A percentile compares a stretch with the other conserved stretches of the same genome.
Evolutionary conservation across 2,329 filamentous ascomycete genomes (phyloP).

Genomic region (Aspergillus ustus): DNA sequence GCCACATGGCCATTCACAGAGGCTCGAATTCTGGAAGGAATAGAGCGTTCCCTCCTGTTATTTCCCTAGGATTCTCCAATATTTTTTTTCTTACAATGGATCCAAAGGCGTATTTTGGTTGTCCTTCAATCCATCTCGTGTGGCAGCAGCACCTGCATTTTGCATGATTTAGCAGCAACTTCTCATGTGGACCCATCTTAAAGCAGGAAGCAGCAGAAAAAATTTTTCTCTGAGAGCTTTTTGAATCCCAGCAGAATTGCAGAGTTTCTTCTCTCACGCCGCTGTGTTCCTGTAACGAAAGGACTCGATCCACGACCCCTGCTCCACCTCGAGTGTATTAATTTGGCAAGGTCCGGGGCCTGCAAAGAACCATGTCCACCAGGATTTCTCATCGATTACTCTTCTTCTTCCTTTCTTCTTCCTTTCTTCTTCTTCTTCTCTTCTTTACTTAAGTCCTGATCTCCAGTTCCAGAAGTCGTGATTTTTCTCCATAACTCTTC

Average conservation of each 20-base stretch:
- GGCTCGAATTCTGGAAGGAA: slow-evolving; percentile 15
- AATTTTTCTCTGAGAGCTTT: slow-evolving; percentile 11
- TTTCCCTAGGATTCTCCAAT: slow-evolving; percentile 13
- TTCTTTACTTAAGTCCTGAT: slow-evolving; percentile 10
- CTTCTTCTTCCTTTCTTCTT: slow-evolving; percentile 19
- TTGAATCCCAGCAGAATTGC: slow-evolving; percentile 14
- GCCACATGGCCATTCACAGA: slow-evolving; percentile 33
- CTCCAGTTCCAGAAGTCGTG: slow-evolving; percentile 12
- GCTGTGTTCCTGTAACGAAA: slow-evolving; percentile 18
- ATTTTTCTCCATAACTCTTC: slow-evolving; percentile 1
- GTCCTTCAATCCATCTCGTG: background rate
- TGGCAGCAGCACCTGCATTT: slow-evolving; percentile 10
- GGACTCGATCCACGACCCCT: slow-evolving; percentile 31
- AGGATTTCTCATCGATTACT: slow-evolving; percentile 20
- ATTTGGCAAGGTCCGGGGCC: slow-evolving; percentile 28
- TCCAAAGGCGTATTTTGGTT: slow-evolving; percentile 1
- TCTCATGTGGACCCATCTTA: slow-evolving; percentile 8
- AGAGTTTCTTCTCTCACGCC: slow-evolving; percentile 12
- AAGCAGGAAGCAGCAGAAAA: slow-evolving; percentile 6
- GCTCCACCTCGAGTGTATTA: slow-evolving; percentile 30
- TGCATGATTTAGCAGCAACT: slow-evolving; percentile 11
- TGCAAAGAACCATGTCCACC: slow-evolving; percentile 24
- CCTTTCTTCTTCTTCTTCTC: slow-evolving; percentile 17
- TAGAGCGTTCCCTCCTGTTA: slow-evolving; percentile 10
- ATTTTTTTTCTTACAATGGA: background rate